Base-by-base conservation (phyloP, 768 basidiomycete species). In the Hortiboletus campestris region DNA sequence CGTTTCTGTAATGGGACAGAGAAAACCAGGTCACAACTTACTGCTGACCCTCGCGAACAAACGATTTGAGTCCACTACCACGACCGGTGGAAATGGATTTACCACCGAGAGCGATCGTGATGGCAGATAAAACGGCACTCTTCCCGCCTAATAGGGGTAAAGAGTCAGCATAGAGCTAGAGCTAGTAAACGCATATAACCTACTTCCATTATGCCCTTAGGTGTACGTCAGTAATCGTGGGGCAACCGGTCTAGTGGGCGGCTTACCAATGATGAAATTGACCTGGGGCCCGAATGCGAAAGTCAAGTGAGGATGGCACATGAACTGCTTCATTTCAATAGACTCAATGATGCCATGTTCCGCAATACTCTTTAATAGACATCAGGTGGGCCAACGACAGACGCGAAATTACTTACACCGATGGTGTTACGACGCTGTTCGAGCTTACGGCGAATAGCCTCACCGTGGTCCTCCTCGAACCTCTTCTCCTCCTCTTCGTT, bases 81-180 rank as follows among this genome's bases (percentile, higher is more conserved):
- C 96, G 86, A 19, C 97, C 96, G 2, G 97, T 98, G 1, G 87
- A 83, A n/a, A 74, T 82, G 4, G 96, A 88, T 72, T 96, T 98
- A 1, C 95, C 95, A 32, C 97, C 97, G 3, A 99, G 80, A 4
- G 92, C 95, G 13, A 98, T 83, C 2, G 93, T 91, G 55, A 99
- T 86, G 4, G 91, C 97, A 8, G 95, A 92, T 32, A 98, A 77
- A 20, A 95, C 88, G 1, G 96, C 95, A 66, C 94, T 96, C 74
- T 97, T 96, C 16, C 94, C 94, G 74, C 94, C 94, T 96, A 35
- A 61, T 28, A 61, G 36, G 35, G 36, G 46, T 9, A 32, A 49
- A 55, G 25, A n/a, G 29, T 63, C 28, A 39, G 22, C 12, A 43
- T 14, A 6, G 3, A 1, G 2, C 7, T 9, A 5, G 38, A 47